Evolutionary conservation across 164 flowering plant genomes (phyloP), one percentile per base, ranked within the genome.

Genomic region (Magnolia sinica): DNA sequence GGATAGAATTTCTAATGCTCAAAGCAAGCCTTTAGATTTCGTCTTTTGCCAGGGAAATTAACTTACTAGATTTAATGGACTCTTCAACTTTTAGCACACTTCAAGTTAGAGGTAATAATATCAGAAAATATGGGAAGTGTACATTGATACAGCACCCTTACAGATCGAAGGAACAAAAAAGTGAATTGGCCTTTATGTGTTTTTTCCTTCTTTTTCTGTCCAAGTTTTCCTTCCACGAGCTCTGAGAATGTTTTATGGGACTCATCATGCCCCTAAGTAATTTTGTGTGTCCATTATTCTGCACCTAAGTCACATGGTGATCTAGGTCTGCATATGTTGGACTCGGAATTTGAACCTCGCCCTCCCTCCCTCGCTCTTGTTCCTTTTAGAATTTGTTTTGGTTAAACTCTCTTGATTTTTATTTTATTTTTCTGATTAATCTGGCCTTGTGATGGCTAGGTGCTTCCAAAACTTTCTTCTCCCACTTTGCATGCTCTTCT

Each of bases 391-490:
- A 55, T 55, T 55, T 55, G 18, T 55, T 2, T 68, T 27, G 50
- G 19, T 11, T 19, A 68, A 37, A 37, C 45, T 4, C 45, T 37
- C 45, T 37, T 37, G 6, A 37, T 37, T 37, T 37, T 37, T 37
- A 37, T 37, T 37, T 37, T 3, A 37, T 37, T 37, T 37, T 37
- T 37, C 7, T 66, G 58, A 74, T 50, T 78, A 73, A 79, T 70
- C 64, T 73, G 74, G 76, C 55, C 22, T 50, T 31, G 64, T 76
- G 55, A 49, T 76, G 74, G 23, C 50, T 84, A 96, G 99, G 93
- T 96, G 73, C 95, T 96, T 64, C 98, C 98, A 50, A 93, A 89
- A 81, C 91, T 96, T 80, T 96, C 99, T 31, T 83, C 98, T 78
- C 99, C 91, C 82, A 94, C 98, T 29, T 79, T 93, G 77, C 91